Percentiles rank a stretch among this genome's conserved stretches.
phyloP scores from a whole-genome alignment of 177 flowering plant genomes.

The Telopea speciosissima region DNA sequence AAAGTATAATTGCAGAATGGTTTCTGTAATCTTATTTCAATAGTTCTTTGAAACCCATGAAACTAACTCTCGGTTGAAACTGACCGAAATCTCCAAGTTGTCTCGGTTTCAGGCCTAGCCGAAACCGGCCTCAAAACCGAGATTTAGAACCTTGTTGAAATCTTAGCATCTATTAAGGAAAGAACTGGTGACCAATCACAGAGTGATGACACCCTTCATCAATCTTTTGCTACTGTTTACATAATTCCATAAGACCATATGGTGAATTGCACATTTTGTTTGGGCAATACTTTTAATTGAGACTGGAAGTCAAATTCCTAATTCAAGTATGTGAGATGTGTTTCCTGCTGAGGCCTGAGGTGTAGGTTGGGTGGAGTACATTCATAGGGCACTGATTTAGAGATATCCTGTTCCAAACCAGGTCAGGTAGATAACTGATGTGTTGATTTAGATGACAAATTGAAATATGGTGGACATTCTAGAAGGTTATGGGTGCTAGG shows the following conservation, averaged over 20 bases:
- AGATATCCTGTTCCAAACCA: not conserved
- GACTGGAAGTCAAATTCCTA: too few relatives aligned
- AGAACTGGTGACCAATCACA: not conserved
- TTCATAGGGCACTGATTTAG: not conserved
- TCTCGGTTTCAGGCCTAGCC: too few relatives aligned
- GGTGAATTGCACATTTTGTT: not conserved
- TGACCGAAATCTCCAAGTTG: too few relatives aligned
- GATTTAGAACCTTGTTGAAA: too few relatives aligned
- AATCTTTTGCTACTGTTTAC: not conserved
- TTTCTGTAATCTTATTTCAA: not conserved
- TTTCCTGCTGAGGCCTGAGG: not conserved
- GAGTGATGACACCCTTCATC: not conserved
- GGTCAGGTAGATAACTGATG: not conserved
- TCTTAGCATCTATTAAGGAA: not conserved
- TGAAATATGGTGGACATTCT: not conserved
- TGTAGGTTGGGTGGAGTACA: not conserved
- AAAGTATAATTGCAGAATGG: not conserved
- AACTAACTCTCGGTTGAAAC: too few relatives aligned
- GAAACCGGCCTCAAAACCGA: too few relatives aligned
- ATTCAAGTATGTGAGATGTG: not conserved
- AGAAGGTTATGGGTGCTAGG: not conserved
- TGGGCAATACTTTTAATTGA: not conserved
- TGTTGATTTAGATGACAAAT: not conserved
- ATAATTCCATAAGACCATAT: not conserved
- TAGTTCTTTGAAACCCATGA: not conserved